Base-by-base conservation (phyloP, 306 rosid species). In the Corylus americana region DNA sequence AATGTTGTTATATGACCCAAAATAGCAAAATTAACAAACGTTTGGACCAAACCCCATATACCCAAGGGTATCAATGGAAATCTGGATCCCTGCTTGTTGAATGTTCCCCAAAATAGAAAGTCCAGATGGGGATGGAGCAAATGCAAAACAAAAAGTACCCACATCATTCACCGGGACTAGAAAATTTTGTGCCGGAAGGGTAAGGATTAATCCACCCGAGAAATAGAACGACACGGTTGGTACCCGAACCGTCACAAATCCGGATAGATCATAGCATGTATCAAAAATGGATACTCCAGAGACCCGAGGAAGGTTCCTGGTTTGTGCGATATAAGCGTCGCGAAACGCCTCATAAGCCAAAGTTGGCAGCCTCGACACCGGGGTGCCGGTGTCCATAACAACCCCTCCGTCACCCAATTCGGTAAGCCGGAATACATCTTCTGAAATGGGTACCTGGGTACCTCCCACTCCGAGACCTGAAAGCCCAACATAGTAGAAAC, bases 361-460 rank as follows among this genome's bases (percentile, higher is more conserved):
- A 1, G 90, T 82, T 0, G 97, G 98, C 0, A 94, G 69, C 81
- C 98, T 78, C 0, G 97, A 92, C 7, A 94, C 94, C n/a, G 98
- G 96, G 0, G 98, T 94, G 49, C 97, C 98, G 0, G 98, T 92
- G 79, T 94, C 98, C 97, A 94, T 91, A 0, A 94, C 96, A 2
- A 92, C 96, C 0, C 98, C 98, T 22, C 98, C 97, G 5, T 75
- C 57, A 0, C 98, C 98, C 9, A 66, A 9, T 9, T 92, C 93
- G 7, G 84, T 84, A 9, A 89, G 58, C 1, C 68, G 59, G 39
- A 94, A 94, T 25, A 61, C 37, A 5, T 85, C 83, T 54, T 89
- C 97, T 0, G 96, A 80, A 17, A 94, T 74, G 49, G 88, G 87
- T 0, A 94, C 80, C 18, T 82, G 88, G 3, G 61, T n/a, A 8